A percentile compares a stretch with the other conserved stretches of the same genome.
These are phyloP conservation scores for Fraxinus angustifolia DNA, from an alignment of 305 asterid species.

Conservation along the genomic window DNA sequence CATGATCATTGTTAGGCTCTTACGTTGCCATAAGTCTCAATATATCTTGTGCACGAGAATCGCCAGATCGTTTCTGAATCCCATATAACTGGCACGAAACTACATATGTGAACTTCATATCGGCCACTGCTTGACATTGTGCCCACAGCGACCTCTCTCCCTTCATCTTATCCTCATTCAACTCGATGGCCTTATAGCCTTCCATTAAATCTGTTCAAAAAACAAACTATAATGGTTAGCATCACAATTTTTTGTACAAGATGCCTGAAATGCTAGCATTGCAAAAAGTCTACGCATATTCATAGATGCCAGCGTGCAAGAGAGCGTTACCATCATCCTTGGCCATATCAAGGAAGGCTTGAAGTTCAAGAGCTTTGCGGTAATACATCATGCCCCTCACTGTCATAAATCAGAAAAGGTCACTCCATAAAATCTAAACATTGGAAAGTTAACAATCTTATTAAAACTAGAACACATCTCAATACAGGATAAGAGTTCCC, in stretches of 20 bases:
- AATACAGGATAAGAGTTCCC: constrained; percentile 7
- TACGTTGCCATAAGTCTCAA: constrained; percentile 89
- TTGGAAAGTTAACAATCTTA: constrained; percentile 3
- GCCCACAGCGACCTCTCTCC: constrained; percentile 94
- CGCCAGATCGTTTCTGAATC: constrained; percentile 91
- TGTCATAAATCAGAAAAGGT: constrained; percentile 36
- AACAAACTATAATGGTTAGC: constrained; percentile 12
- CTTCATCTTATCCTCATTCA: constrained; percentile 90
- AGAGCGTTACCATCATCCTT: constrained; percentile 76
- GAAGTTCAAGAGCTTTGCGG: constrained; percentile 96
- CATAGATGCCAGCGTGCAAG: constrained; percentile 13
- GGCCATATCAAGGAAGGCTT: constrained; percentile 99
- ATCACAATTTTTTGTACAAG: constrained; percentile 7
- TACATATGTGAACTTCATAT: constrained; percentile 95
- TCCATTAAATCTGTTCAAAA: constrained; percentile 76
- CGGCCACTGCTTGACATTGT: constrained; percentile 98
- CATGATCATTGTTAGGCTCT: constrained; percentile 23
- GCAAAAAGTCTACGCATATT: not conserved
- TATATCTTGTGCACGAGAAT: constrained; percentile 86
- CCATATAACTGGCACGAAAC: constrained; percentile 96
- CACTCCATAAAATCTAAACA: constrained; percentile 17
- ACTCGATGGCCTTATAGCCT: constrained; percentile 93
- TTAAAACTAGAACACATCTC: constrained; percentile 1
- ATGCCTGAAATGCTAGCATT: constrained; percentile 1
- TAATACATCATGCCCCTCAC: constrained; percentile 99